Percentiles rank a stretch among this genome's conserved stretches.
These are phyloP conservation scores for Murraya paniculata DNA, from an alignment of 345 rosid species.

Conservation along the genomic window DNA sequence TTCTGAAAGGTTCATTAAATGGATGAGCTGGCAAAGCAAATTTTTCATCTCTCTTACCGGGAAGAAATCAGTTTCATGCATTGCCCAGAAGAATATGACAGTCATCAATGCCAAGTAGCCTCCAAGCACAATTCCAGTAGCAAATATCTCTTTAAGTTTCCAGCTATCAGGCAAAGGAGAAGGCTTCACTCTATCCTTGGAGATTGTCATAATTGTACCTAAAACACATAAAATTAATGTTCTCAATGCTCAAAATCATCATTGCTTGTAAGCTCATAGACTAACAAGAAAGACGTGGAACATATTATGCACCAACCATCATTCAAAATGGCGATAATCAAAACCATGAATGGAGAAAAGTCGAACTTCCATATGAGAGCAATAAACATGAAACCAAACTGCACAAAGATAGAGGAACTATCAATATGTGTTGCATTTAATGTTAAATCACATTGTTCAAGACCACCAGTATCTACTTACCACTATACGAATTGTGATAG, in stretches of 20 bases:
- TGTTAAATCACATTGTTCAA: slow-evolving; percentile 4
- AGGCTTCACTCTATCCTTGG: slow-evolving; percentile 92
- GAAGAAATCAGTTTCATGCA: slow-evolving; percentile 63
- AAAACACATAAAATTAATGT: not conserved
- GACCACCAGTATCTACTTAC: slow-evolving; percentile 30
- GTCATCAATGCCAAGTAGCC: slow-evolving; percentile 81
- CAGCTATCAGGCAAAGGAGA: slow-evolving; percentile 96
- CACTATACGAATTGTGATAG: slow-evolving; percentile 96
- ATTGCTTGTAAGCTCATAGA: not conserved
- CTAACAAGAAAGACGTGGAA: not conserved
- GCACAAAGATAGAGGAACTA: slow-evolving; percentile 17
- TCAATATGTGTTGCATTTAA: not conserved
- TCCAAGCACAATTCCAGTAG: slow-evolving; percentile 83
- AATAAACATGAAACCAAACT: slow-evolving; percentile 88
- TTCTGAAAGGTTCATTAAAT: not conserved
- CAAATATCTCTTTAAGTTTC: slow-evolving; percentile 89
- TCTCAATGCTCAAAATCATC: not conserved
- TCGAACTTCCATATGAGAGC: slow-evolving; percentile 85
- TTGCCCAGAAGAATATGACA: slow-evolving; percentile 80
- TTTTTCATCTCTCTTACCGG: slow-evolving; percentile 40
- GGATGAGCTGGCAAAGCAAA: not conserved
- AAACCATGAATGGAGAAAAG: slow-evolving; percentile 95
- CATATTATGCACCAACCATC: slow-evolving; percentile 53
- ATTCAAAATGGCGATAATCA: slow-evolving; percentile 88
- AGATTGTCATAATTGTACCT: slow-evolving; percentile 96